A percentile compares a stretch with the other conserved stretches of the same genome.
phyloP scores from a whole-genome alignment of 1,284 basidiomycete species.

The Sutorius eximius region DNA sequence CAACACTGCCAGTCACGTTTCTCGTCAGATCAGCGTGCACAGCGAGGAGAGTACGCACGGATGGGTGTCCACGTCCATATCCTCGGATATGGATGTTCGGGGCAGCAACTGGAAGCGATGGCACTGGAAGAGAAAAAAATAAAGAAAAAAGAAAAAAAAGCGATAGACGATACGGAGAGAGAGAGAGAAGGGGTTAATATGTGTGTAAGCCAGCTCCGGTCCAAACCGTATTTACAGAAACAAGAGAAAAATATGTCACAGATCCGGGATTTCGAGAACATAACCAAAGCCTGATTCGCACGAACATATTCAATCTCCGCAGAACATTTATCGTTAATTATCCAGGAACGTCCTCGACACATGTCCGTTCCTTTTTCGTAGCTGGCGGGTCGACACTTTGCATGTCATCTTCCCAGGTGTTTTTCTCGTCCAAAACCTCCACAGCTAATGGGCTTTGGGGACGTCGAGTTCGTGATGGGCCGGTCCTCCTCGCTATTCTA shows the following conservation, averaged over 20 bases:
- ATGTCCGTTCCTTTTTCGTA: conserved; percentile 25
- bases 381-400: conserved; percentile 24
- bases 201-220: conserved; percentile 37
- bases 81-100: conserved; percentile 12
- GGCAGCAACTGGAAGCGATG: conserved; percentile 1
- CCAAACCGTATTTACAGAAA: conserved; percentile 42
- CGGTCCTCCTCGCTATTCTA: not conserved
- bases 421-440: conserved; percentile 2
- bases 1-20: conserved; percentile 13
- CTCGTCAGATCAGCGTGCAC: conserved; percentile 19
- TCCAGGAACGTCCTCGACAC: conserved; percentile 36
- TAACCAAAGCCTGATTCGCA: conserved; percentile 39
- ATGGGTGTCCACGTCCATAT: conserved; percentile 22
- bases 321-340: conserved; percentile 31
- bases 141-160: conserved; percentile 3
- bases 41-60: conserved; percentile 19
- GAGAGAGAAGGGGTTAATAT: conserved; percentile 34
- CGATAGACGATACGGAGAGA: conserved; percentile 15
- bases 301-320: conserved; percentile 38
- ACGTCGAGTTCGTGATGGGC: not conserved
- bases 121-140: not conserved
- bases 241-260: conserved; percentile 43
- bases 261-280: conserved; percentile 42
- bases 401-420: conserved; percentile 15
- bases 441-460: not conserved